These are phyloP conservation scores for Zoysia japonica DNA, from an alignment of 176 grass and related monocot species.

Conservation along the genomic window DNA sequence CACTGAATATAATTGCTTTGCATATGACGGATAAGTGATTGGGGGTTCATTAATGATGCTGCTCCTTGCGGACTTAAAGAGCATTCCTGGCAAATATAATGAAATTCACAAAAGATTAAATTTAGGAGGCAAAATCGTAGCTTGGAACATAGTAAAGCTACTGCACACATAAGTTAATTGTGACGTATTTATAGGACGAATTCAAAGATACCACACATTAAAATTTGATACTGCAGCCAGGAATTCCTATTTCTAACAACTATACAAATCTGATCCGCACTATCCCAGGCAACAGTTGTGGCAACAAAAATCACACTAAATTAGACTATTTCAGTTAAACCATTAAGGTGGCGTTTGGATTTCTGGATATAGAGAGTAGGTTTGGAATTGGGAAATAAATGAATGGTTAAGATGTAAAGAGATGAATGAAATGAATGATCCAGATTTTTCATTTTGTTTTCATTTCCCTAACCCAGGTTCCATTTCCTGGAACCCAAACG, in stretches of 20 bases:
- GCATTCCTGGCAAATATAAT: constrained; percentile 56
- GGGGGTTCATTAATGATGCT: constrained; percentile 69
- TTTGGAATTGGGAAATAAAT: no score
- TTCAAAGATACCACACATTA: neutral
- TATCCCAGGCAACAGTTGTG: neutral
- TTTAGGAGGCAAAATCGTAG: neutral
- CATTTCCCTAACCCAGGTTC: no score
- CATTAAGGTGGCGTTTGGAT: neutral
- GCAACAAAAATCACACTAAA: neutral
- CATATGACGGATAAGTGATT: constrained; percentile 93
- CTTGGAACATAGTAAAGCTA: constrained; percentile 20
- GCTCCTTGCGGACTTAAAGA: constrained; percentile 80
- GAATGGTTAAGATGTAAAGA: neutral
- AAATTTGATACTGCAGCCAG: neutral
- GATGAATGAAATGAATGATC: no score
- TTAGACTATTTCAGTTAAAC: constrained; percentile 5
- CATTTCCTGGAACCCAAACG: no score
- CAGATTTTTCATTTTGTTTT: no score
- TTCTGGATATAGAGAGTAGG: no score
- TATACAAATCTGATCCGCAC: neutral
- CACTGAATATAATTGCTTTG: constrained; percentile 82
- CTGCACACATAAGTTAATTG: neutral
- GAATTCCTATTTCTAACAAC: constrained; percentile 20
- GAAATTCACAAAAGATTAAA: neutral
- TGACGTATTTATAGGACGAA: neutral